A percentile compares a stretch with the other conserved stretches of the same genome.
Evolutionary conservation across 2,329 filamentous ascomycete species (phyloP).

Genomic region (Thelonectria blattea): DNA sequence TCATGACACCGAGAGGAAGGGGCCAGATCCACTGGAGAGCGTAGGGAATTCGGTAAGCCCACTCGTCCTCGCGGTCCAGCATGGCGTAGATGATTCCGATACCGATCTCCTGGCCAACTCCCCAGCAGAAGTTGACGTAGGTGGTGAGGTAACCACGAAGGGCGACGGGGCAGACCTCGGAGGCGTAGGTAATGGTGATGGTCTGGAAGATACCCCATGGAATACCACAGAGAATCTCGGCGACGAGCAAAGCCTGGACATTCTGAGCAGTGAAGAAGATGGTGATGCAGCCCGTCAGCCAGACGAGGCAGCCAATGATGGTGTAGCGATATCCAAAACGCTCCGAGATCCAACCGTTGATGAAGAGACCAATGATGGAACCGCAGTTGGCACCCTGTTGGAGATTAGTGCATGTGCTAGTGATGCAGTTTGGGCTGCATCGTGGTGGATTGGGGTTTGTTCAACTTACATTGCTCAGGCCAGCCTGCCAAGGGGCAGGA

Average conservation of each 20-base stretch:
- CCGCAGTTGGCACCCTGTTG: slow-evolving; percentile 60
- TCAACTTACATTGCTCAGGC: slow-evolving; percentile 58
- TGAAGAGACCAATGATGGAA: slow-evolving; percentile 69
- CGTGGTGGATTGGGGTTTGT: neutral
- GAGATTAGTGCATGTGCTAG: slow-evolving; percentile 17
- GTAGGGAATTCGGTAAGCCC: slow-evolving; percentile 74
- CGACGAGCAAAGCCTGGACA: slow-evolving; percentile 62
- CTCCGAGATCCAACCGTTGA: slow-evolving; percentile 71
- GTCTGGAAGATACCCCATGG: slow-evolving; percentile 67
- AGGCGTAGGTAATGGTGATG: slow-evolving; percentile 69
- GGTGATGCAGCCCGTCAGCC: slow-evolving; percentile 63
- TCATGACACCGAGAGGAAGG: slow-evolving; percentile 67
- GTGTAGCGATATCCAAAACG: slow-evolving; percentile 72
- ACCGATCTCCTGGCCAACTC: slow-evolving; percentile 74
- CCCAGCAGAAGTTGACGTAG: slow-evolving; percentile 81
- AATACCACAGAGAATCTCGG: slow-evolving; percentile 68
- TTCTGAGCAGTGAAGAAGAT: slow-evolving; percentile 70
- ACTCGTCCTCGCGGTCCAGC: slow-evolving; percentile 68
- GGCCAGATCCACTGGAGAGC: slow-evolving; percentile 83
- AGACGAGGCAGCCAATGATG: slow-evolving; percentile 62
- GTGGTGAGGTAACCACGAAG: slow-evolving; percentile 75
- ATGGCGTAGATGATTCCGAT: slow-evolving; percentile 76
- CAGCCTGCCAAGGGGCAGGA: slow-evolving; percentile 67
- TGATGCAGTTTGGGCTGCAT: neutral
- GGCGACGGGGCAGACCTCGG: slow-evolving; percentile 75